A percentile compares a stretch with the other conserved stretches of the same genome.
Conservation (phyloP, 1,284 basidiomycete species). For the Tylopilus sp. region DNA sequence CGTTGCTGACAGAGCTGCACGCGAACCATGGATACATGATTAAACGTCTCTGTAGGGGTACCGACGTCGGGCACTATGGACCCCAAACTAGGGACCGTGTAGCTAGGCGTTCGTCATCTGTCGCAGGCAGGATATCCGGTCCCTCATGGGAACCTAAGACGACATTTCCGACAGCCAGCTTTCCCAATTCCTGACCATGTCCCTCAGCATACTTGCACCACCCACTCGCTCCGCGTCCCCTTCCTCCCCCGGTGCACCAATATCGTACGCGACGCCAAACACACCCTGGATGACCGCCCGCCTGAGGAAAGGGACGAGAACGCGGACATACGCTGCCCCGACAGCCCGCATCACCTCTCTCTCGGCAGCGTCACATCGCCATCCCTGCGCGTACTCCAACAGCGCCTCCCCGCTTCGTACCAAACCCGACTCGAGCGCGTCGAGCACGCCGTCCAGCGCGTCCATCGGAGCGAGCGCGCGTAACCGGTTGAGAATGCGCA, state of each 20-base stretch:
- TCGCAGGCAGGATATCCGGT: neutral
- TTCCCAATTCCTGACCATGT: conserved; percentile 26
- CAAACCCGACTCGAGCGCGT: conserved; percentile 51
- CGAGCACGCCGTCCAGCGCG: conserved; percentile 44
- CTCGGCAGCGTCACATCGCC: conserved; percentile 26
- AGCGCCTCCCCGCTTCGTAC: conserved; percentile 44
- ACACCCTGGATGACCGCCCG: conserved; percentile 71
- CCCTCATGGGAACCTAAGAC: neutral
- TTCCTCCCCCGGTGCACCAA: neutral
- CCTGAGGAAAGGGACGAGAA: conserved; percentile 66
- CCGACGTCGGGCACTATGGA: conserved; percentile 1
- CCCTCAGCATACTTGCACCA: neutral
- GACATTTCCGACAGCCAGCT: conserved; percentile 26
- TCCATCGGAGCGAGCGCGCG: conserved; percentile 73
- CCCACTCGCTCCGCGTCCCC: neutral
- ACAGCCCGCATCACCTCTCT: conserved; percentile 46
- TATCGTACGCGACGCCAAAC: conserved; percentile 44
- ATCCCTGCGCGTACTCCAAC: conserved; percentile 23
- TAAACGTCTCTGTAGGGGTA: neutral
- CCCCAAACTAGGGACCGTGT: neutral
- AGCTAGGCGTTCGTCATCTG: neutral
- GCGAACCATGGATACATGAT: neutral
- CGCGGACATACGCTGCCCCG: conserved; percentile 53
- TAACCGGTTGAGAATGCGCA: conserved; percentile 75
- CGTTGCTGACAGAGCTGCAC: neutral